Evolutionary conservation across 1,139 yeast species (phyloP).

Genomic region (Taphrina deformans): DNA sequence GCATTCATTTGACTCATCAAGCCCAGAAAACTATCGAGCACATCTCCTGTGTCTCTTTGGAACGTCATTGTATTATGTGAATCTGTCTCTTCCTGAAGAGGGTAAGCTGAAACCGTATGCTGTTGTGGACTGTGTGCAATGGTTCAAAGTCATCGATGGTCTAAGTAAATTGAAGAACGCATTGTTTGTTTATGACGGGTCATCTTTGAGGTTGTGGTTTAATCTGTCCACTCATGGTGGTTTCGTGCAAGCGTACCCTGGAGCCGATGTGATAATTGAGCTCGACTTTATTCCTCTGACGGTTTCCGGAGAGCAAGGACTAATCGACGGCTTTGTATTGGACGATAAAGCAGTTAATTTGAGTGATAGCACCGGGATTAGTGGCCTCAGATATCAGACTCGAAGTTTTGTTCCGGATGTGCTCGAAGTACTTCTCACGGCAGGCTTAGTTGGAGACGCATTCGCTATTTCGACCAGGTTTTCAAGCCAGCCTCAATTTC

Average conservation of each 20-base stretch:
- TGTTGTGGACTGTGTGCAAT: constrained; percentile 1
- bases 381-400: background rate
- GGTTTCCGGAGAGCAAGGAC: constrained; percentile 6
- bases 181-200: constrained; percentile 2
- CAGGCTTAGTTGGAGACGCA: background rate
- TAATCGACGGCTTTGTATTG: background rate
- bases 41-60: background rate
- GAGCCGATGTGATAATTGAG: background rate
- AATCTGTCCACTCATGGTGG: background rate
- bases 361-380: background rate
- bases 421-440: background rate
- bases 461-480: background rate
- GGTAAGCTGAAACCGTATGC: background rate
- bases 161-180: background rate
- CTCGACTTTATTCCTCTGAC: constrained; percentile 13
- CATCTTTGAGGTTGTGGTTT: constrained; percentile 1
- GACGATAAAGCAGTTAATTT: background rate
- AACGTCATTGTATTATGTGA: background rate
- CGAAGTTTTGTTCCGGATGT: constrained; percentile 5
- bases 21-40: background rate
- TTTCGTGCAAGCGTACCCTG: background rate
- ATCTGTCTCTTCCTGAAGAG: background rate
- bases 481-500: constrained; percentile 46
- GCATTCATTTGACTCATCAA: background rate
- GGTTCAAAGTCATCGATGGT: constrained; percentile 12